A percentile compares a stretch with the other conserved stretches of the same genome.
Conservation (phyloP, 2,329 filamentous ascomycete genomes). For the Aspergillus novoparasiticus region DNA sequence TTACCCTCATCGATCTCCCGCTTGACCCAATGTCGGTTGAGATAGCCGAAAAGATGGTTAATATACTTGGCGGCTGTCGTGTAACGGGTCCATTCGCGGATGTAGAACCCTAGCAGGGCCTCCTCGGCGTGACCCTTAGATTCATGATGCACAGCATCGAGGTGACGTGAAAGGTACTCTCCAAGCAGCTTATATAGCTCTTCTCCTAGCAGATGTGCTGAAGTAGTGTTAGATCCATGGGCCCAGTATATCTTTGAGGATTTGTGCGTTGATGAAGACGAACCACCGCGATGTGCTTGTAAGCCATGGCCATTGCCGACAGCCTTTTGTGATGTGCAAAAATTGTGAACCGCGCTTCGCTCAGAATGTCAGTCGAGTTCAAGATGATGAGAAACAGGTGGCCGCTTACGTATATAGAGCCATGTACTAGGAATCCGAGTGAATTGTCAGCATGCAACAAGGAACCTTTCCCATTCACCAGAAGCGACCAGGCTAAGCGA, state of each 20-base stretch:
- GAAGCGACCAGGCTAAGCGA: neutral
- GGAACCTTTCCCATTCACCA: constrained; percentile 1
- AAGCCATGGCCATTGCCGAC: constrained; percentile 60
- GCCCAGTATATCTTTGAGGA: neutral
- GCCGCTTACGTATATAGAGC: constrained; percentile 85
- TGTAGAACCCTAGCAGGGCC: constrained; percentile 88
- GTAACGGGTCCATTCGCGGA: constrained; percentile 94
- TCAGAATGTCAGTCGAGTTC: constrained; percentile 21
- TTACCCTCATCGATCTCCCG: constrained; percentile 98
- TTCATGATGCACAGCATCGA: constrained; percentile 68
- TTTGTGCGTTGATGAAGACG: constrained; percentile 19
- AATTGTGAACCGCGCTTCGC: constrained; percentile 87
- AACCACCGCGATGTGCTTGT: constrained; percentile 72
- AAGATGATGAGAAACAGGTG: constrained; percentile 24
- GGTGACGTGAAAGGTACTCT: constrained; percentile 77
- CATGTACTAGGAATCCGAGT: constrained; percentile 69
- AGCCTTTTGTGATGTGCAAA: constrained; percentile 97
- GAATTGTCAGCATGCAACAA: constrained; percentile 17
- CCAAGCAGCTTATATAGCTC: constrained; percentile 93
- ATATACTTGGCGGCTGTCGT: constrained; percentile 96
- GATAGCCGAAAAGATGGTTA: constrained; percentile 92
- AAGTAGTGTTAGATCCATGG: constrained; percentile 18
- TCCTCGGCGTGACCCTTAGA: constrained; percentile 86
- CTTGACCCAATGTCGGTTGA: constrained; percentile 99
- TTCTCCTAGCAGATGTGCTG: constrained; percentile 91